Base-by-base conservation (phyloP, 306 rosid species). In the Lotus japonicus region DNA sequence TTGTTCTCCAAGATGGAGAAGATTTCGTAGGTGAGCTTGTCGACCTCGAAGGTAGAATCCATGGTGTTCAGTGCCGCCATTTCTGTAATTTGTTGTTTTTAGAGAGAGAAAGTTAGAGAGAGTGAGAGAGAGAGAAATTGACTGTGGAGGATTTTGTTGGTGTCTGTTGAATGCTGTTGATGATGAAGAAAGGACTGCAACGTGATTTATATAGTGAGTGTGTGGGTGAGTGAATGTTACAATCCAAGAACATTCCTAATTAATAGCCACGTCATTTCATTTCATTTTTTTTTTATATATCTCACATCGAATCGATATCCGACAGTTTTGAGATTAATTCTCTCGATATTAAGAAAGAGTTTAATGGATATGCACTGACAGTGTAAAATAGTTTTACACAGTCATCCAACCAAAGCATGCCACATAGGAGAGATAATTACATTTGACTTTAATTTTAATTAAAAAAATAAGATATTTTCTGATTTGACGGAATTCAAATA, bases 11-110 rank as follows among this genome's bases (percentile, higher is more conserved):
- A 78, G 16, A 90, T 82, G 28, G 98, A 92, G 90, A 92, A 92
- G 86, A 92, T 92, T 76, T 92, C 97, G 58, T 88, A 82, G 71
- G 96, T 83, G 77, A 92, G 97, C 82, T 90, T 90, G 60, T 92
- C 94, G 2, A 84, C 88, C 31, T 86, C 82, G 57, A 81, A 74
- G 70, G 9, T 58, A 4, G 80, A 64, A 61, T 77, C 82, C 15
- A 73, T 64, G 56, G 58, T 57, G 68, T 79, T 54, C 0, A 85
- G 53, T 53, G 95, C 87, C 77, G 96, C 96, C 98, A 92, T 92
- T 77, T 77, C 66, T 75, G 64, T 11, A 19, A 26, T 21, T 73
- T 11, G 21, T 26, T 51, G 33, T 36, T 11, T 41, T 11, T 15
- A 42, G 66, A 52, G 44, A 52, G 56, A 43, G 73, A 65, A 9